Conservation (phyloP, 2,329 filamentous ascomycete genomes). For the Fusarium gaditjirri region DNA sequence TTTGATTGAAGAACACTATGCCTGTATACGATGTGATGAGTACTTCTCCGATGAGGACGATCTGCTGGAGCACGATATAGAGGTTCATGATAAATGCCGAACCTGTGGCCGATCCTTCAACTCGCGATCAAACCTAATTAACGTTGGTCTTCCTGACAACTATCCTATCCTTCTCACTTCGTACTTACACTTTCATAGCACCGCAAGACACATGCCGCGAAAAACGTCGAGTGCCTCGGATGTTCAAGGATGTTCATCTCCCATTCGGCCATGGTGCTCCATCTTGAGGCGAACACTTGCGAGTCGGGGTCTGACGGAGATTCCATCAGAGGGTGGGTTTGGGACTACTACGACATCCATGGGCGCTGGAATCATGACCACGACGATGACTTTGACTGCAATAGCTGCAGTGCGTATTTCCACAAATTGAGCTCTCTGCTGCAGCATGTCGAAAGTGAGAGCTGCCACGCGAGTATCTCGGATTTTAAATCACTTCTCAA, state of each 20-base stretch:
- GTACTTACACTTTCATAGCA: conserved; percentile 14
- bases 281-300: conserved; percentile 40
- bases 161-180: not conserved
- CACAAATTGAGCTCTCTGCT: conserved; percentile 31
- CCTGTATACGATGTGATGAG: not conserved
- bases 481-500: fast-evolving
- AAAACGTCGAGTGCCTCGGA: conserved; percentile 23
- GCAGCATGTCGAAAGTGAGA: conserved; percentile 41
- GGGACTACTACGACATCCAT: conserved; percentile 26
- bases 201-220: conserved; percentile 17
- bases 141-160: not conserved
- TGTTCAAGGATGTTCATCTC: conserved; percentile 29
- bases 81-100: conserved; percentile 26
- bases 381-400: conserved; percentile 29
- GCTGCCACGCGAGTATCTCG: conserved; percentile 9
- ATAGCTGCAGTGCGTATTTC: conserved; percentile 21
- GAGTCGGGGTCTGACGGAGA: conserved; percentile 7
- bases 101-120: conserved; percentile 10
- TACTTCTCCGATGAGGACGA: not conserved
- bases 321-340: conserved; percentile 12
- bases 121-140: conserved; percentile 19
- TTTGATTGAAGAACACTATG: not conserved
- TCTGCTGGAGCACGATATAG: conserved; percentile 10
- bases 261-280: conserved; percentile 41
- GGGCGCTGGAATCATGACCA: conserved; percentile 2